These are phyloP conservation scores for Nemania sp. DNA, from an alignment of 2,329 filamentous ascomycete species.

Conservation along the genomic window DNA sequence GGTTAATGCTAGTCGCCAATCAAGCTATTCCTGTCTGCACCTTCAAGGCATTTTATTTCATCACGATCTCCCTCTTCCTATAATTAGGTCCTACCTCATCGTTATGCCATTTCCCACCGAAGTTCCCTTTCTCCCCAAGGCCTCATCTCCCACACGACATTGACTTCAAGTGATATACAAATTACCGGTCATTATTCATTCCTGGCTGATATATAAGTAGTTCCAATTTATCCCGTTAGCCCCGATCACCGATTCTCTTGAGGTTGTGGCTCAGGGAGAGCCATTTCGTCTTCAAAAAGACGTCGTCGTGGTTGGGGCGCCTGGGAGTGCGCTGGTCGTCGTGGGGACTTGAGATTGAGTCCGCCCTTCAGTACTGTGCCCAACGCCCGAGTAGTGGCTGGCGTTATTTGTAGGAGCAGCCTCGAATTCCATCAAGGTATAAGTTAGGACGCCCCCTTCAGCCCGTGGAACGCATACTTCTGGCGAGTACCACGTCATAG, in stretches of 20 bases:
- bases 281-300: slow-evolving; percentile 34
- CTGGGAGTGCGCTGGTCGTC: slow-evolving; percentile 47
- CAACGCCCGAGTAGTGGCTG: slow-evolving; percentile 56
- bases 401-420: slow-evolving; percentile 54
- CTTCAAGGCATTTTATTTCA: not conserved
- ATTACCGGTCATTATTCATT: slow-evolving; percentile 19
- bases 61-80: not conserved
- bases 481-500: slow-evolving; percentile 50
- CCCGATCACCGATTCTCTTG: slow-evolving; percentile 13
- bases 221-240: slow-evolving; percentile 14
- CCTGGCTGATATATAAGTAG: not conserved
- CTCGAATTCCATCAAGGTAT: slow-evolving; percentile 64
- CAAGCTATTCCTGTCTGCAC: not conserved
- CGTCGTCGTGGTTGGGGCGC: slow-evolving; percentile 40
- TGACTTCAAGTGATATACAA: slow-evolving; percentile 15
- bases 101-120: not conserved
- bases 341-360: slow-evolving; percentile 41
- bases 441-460: slow-evolving; percentile 60
- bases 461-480: slow-evolving; percentile 61
- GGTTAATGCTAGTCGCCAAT: slow-evolving; percentile 7
- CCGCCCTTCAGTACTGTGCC: slow-evolving; percentile 50
- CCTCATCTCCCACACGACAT: not conserved
- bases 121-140: not conserved
- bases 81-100: not conserved
- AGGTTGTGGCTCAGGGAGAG: not conserved